phyloP scores from a whole-genome alignment of 2,329 filamentous ascomycete genomes.

The Lasiodiplodia sp. region DNA sequence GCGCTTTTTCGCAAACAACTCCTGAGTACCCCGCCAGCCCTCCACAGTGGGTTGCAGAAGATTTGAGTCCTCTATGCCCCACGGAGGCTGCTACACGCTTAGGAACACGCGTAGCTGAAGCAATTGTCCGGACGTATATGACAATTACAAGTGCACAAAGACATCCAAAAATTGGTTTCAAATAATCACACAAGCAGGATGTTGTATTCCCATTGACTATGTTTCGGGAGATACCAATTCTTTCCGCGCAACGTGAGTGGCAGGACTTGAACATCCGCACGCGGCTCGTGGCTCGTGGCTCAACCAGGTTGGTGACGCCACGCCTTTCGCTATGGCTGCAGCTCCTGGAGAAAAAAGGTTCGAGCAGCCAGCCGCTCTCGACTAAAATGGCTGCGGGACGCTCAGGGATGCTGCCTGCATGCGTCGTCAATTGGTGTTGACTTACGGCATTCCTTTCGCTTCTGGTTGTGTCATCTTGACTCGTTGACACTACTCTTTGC shows the following conservation, averaged over 20 bases:
- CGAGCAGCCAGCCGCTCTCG: not conserved
- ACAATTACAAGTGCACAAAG: too few species aligned
- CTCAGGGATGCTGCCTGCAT: constrained; percentile 21
- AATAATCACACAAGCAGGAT: too few species aligned
- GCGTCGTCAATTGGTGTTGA: constrained; percentile 2
- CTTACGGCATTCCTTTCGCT: not conserved
- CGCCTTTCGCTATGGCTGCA: not conserved
- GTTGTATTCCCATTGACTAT: too few species aligned
- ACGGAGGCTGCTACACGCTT: too few species aligned
- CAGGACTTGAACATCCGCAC: not conserved
- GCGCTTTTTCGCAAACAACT: constrained; percentile 1
- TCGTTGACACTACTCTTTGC: not conserved
- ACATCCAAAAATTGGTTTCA: too few species aligned
- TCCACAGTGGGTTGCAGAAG: not conserved
- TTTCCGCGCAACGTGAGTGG: constrained; percentile 15
- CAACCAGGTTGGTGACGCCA: constrained; percentile 22
- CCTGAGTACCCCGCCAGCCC: not conserved
- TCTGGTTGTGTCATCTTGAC: constrained; percentile 12
- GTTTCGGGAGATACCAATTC: too few species aligned
- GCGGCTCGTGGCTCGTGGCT: constrained; percentile 26
- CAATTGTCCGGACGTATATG: too few species aligned
- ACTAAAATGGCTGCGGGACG: not conserved
- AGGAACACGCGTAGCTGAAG: too few species aligned
- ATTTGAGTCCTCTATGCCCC: too few species aligned
- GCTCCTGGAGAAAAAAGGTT: not conserved